Conservation (phyloP, 176 grass and related monocot genomes). For the Neostapfia colusana region DNA sequence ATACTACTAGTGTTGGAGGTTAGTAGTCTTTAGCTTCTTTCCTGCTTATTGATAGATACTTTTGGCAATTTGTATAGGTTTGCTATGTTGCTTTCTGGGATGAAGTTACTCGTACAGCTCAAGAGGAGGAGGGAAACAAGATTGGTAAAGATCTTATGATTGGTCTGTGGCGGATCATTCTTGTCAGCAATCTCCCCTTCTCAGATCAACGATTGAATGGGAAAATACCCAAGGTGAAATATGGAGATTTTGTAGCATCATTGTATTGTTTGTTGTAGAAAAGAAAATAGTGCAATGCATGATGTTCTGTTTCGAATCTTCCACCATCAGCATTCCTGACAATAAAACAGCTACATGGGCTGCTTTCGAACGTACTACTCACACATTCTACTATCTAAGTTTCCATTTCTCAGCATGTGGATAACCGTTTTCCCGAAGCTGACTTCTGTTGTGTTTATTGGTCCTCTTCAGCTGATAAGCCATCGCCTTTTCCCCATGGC, state of each 20-base stretch:
- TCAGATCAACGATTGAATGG: slow-evolving; percentile 90
- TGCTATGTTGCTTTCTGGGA: slow-evolving; percentile 99
- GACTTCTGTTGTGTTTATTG: slow-evolving; percentile 23
- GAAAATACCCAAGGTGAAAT: slow-evolving; percentile 90
- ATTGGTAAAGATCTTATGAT: slow-evolving; percentile 64
- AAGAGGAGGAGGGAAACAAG: slow-evolving; percentile 70
- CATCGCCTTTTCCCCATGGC: slow-evolving; percentile 84
- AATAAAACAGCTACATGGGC: not conserved
- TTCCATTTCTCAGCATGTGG: not conserved
- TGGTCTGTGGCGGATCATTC: slow-evolving; percentile 79
- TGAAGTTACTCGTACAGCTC: slow-evolving; percentile 64
- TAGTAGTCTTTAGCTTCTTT: slow-evolving; percentile 22
- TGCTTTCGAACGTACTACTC: not conserved
- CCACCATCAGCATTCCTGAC: not conserved
- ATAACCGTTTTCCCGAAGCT: slow-evolving; percentile 7
- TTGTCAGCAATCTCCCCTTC: slow-evolving; percentile 80
- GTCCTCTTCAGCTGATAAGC: slow-evolving; percentile 71
- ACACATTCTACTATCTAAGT: not conserved
- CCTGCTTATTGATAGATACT: slow-evolving; percentile 4
- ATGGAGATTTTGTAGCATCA: not conserved
- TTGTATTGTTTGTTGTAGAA: not conserved
- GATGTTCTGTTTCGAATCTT: slow-evolving; percentile 5
- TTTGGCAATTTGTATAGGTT: slow-evolving; percentile 49
- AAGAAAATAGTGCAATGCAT: not conserved
- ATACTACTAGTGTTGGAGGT: not conserved